These are phyloP conservation scores for Talaromyces sp. DNA, from an alignment of 2,329 filamentous ascomycete species.

Conservation along the genomic window DNA sequence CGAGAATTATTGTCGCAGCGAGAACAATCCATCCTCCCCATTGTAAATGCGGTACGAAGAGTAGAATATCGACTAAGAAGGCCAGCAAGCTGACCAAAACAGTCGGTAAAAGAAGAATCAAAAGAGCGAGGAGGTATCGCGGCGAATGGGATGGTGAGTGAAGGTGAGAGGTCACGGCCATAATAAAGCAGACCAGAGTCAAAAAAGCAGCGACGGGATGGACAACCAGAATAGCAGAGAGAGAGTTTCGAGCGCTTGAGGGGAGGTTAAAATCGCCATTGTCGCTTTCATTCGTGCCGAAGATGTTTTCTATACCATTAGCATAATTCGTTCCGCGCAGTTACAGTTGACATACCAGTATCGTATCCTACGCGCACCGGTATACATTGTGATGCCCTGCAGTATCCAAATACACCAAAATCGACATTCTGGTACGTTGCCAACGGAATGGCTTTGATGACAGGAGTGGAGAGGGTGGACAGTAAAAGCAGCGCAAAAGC, in stretches of 20 bases:
- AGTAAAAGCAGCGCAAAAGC: slow-evolving; percentile 84
- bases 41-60: slow-evolving; percentile 89
- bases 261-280: slow-evolving; percentile 60
- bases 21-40: slow-evolving; percentile 95
- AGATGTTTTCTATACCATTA: slow-evolving; percentile 45
- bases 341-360: slow-evolving; percentile 57
- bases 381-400: slow-evolving; percentile 64
- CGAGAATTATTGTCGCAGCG: slow-evolving; percentile 80
- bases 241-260: slow-evolving; percentile 62
- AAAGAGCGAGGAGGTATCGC: slow-evolving; percentile 76
- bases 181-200: slow-evolving; percentile 76
- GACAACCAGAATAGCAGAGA: slow-evolving; percentile 88
- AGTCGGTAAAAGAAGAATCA: slow-evolving; percentile 82
- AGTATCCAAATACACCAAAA: slow-evolving; percentile 93
- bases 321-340: background rate
- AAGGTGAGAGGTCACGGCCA: slow-evolving; percentile 78
- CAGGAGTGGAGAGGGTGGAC: slow-evolving; percentile 84
- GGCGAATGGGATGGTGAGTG: slow-evolving; percentile 86
- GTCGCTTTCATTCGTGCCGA: slow-evolving; percentile 47
- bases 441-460: slow-evolving; percentile 80
- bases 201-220: slow-evolving; percentile 87
- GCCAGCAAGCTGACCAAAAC: slow-evolving; percentile 79
- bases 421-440: slow-evolving; percentile 71
- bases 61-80: slow-evolving; percentile 87
- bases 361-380: slow-evolving; percentile 79